Conservation (phyloP, 176 grass and related monocot genomes). For the maize (Zea mays) region Zm-B73-REFERENCE-NAM-5.0 NC_050100.1:134459501-134460000, state of each 20-base stretch:
- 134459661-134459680: too few relatives aligned
- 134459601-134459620: too few relatives aligned
- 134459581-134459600: too few relatives aligned
- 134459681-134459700: too few relatives aligned
- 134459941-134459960: background rate
- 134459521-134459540: too few relatives aligned
- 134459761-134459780: slow-evolving; percentile 81
- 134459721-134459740: slow-evolving; percentile 62
- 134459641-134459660: too few relatives aligned
- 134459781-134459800: slow-evolving; percentile 50
- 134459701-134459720: background rate
- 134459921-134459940: slow-evolving; percentile 3
- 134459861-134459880: background rate
- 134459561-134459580: too few relatives aligned
- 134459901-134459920: background rate
- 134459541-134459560: too few relatives aligned
- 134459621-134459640: too few relatives aligned
- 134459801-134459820: background rate
- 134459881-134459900: background rate
- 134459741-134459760: slow-evolving; percentile 88
- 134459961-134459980: slow-evolving; percentile 34
- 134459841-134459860: background rate
- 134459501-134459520: too few relatives aligned
- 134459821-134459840: background rate
- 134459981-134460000: slow-evolving; percentile 68